Conservation (phyloP, 495 filamentous ascomycete species). For the Pseudoneurospora amorphoporcata region DNA sequence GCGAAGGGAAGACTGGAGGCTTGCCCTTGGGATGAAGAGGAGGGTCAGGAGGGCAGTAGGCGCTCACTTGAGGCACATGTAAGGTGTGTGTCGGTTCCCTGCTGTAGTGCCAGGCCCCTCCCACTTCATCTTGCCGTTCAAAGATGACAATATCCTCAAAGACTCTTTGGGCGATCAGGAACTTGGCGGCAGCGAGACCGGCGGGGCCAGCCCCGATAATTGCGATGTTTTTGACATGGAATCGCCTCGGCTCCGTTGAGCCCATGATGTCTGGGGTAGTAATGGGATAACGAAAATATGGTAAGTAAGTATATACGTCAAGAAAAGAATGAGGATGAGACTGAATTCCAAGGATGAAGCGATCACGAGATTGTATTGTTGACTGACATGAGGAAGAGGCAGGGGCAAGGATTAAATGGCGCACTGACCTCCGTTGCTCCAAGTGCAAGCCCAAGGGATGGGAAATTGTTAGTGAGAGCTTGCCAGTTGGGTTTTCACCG, state of each 20-base stretch:
- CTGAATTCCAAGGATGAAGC: neutral
- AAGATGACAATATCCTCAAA: slow-evolving; percentile 67
- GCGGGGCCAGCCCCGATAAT: slow-evolving; percentile 64
- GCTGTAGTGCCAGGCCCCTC: slow-evolving; percentile 78
- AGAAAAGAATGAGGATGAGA: neutral
- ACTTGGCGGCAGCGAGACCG: slow-evolving; percentile 60
- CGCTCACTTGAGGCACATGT: slow-evolving; percentile 32
- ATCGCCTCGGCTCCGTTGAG: slow-evolving; percentile 12
- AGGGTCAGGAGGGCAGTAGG: slow-evolving; percentile 29
- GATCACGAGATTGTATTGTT: neutral
- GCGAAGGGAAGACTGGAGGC: slow-evolving; percentile 48
- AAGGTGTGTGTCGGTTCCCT: slow-evolving; percentile 19
- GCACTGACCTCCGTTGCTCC: neutral
- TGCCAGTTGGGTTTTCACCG: neutral
- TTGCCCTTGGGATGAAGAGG: slow-evolving; percentile 20
- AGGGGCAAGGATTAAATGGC: neutral
- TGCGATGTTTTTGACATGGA: slow-evolving; percentile 44
- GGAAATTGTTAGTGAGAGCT: neutral
- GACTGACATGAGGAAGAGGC: neutral
- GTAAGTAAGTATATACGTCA: neutral
- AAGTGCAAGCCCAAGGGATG: neutral
- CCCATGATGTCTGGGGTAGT: slow-evolving; percentile 10
- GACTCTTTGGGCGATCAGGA: slow-evolving; percentile 58
- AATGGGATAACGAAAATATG: neutral
- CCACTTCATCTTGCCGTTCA: slow-evolving; percentile 65